Evolutionary conservation across 164 flowering plant species (phyloP).

Genomic region (Stephania japonica): DNA sequence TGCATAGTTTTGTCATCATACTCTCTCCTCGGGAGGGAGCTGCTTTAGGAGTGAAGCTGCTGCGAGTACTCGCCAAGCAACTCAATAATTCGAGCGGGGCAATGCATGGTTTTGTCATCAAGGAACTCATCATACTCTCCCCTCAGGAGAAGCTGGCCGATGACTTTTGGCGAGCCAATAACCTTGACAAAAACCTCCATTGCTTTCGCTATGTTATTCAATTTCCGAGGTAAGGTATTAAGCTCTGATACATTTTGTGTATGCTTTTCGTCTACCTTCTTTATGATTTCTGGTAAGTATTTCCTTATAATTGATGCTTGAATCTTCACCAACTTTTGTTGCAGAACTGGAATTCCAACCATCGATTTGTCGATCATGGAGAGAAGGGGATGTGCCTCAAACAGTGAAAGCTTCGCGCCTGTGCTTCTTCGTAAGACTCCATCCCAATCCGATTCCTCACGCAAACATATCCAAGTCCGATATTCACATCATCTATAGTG

Average conservation of each 20-base stretch:
- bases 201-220: background rate
- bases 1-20: too few species aligned
- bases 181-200: conserved; percentile 4
- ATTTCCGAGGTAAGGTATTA: background rate
- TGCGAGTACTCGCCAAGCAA: background rate
- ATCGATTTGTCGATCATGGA: conserved; percentile 4
- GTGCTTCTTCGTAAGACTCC: conserved; percentile 5
- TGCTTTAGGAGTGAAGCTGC: background rate
- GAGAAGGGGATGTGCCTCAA: conserved; percentile 2
- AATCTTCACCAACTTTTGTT: background rate
- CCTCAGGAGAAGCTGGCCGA: background rate
- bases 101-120: conserved; percentile 1
- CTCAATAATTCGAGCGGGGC: conserved; percentile 7
- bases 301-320: conserved; percentile 2
- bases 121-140: conserved; percentile 11
- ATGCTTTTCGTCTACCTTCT: background rate
- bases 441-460: conserved; percentile 11
- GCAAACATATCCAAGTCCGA: conserved; percentile 11
- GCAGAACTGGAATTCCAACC: conserved; percentile 4
- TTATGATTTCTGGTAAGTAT: conserved; percentile 6
- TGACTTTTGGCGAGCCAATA: conserved; percentile 2
- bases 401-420: background rate
- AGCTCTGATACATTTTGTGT: conserved; percentile 2
- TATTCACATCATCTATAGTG: conserved; percentile 6
- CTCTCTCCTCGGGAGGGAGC: too few species aligned